Evolutionary conservation across 2,329 filamentous ascomycete species (phyloP).

Genomic region (Aspergillus ustus): DNA sequence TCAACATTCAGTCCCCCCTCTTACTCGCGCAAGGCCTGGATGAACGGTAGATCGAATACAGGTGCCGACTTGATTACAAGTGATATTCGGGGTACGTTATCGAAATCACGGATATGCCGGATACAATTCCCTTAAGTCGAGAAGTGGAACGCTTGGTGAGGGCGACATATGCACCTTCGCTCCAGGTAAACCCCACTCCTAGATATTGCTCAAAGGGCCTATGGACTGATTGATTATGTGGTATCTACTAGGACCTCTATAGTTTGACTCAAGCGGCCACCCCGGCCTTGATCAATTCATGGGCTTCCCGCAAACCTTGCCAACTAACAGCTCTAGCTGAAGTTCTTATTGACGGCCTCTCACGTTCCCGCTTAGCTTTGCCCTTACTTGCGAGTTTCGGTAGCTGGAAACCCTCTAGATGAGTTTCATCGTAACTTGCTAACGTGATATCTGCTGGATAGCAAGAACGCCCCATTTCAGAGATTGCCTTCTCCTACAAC

Average conservation of each 20-base stretch:
- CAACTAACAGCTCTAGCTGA: conserved; percentile 51
- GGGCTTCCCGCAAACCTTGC: conserved; percentile 56
- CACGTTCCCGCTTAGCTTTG: conserved; percentile 56
- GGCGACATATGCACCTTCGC: conserved; percentile 55
- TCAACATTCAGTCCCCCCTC: conserved; percentile 10
- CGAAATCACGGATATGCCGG: conserved; percentile 30
- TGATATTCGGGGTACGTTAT: not conserved
- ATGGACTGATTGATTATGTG: conserved; percentile 14
- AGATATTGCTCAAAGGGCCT: not conserved
- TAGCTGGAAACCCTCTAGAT: conserved; percentile 29
- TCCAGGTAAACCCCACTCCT: conserved; percentile 47
- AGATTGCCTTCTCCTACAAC: conserved; percentile 37
- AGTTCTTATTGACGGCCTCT: conserved; percentile 55
- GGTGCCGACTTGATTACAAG: not conserved
- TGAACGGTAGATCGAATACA: not conserved
- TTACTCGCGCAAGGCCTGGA: not conserved
- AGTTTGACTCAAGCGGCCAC: conserved; percentile 35
- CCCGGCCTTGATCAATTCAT: conserved; percentile 45
- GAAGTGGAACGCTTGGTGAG: conserved; percentile 55
- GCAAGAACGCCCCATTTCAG: conserved; percentile 35
- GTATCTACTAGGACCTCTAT: conserved; percentile 35
- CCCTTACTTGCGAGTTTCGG: conserved; percentile 56
- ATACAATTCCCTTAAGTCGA: conserved; percentile 34
- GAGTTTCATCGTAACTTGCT: conserved; percentile 10
- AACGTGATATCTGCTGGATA: conserved; percentile 22